phyloP scores from a whole-genome alignment of 768 basidiomycete species.

The Hydnum rufescens region DNA sequence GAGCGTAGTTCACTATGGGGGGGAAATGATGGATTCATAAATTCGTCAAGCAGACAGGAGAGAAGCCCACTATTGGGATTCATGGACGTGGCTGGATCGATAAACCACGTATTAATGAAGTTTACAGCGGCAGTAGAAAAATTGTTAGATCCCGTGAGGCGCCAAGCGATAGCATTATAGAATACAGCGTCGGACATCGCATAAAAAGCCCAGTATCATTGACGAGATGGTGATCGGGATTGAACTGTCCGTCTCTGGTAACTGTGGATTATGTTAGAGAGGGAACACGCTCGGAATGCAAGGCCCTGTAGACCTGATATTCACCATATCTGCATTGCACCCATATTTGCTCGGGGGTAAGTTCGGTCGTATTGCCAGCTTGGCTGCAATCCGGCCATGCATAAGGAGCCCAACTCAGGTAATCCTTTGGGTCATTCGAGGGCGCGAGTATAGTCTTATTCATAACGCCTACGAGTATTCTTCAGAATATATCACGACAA shows the following conservation, averaged over 20 bases:
- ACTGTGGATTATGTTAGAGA: slow-evolving; percentile 6
- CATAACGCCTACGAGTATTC: slow-evolving; percentile 7
- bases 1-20: slow-evolving; percentile 28
- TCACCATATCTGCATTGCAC: slow-evolving; percentile 31
- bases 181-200: slow-evolving; percentile 37
- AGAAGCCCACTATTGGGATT: slow-evolving; percentile 23
- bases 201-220: slow-evolving; percentile 36
- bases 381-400: slow-evolving; percentile 40
- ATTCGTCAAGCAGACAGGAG: no score
- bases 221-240: slow-evolving; percentile 39
- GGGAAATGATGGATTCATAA: no score
- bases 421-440: slow-evolving; percentile 11
- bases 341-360: slow-evolving; percentile 38
- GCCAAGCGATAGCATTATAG: slow-evolving; percentile 39
- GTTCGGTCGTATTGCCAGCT: slow-evolving; percentile 35
- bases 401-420: slow-evolving; percentile 13
- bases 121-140: slow-evolving; percentile 27
- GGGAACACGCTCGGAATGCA: background rate
- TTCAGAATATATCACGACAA: no score
- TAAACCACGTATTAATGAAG: slow-evolving; percentile 38
- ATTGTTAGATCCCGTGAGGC: slow-evolving; percentile 22
- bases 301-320: no score
- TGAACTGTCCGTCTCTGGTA: slow-evolving; percentile 37
- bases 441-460: slow-evolving; percentile 9
- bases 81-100: slow-evolving; percentile 37